phyloP scores from a whole-genome alignment of 2,329 filamentous ascomycete species.

The Trichoderma cornu-damae region DNA sequence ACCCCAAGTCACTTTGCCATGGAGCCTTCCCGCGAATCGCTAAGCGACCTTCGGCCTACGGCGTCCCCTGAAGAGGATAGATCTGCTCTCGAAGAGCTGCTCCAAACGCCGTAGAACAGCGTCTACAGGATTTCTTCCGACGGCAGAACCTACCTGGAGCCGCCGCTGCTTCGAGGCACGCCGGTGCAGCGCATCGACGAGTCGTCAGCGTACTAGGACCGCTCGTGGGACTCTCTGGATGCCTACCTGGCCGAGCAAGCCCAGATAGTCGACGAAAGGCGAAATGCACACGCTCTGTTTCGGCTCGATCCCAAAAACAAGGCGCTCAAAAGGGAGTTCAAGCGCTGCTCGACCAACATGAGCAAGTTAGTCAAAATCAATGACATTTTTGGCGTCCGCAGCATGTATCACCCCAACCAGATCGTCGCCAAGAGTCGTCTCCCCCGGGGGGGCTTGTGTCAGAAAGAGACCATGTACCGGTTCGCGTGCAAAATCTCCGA shows the following conservation, averaged over 20 bases:
- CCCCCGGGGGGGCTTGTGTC: conserved; percentile 30
- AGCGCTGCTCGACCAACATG: conserved; percentile 30
- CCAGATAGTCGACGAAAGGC: conserved; percentile 24
- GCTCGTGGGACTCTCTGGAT: conserved; percentile 30
- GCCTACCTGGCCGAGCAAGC: conserved; percentile 27
- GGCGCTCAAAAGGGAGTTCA: conserved; percentile 17
- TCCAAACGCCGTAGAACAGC: neutral
- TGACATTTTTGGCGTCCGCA: conserved; percentile 31
- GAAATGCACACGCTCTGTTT: neutral
- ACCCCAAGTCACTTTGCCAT: neutral
- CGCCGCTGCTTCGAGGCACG: conserved; percentile 25
- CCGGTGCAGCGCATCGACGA: conserved; percentile 31
- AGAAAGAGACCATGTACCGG: conserved; percentile 34
- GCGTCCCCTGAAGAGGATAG: neutral
- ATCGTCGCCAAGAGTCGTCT: conserved; percentile 32
- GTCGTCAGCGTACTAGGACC: conserved; percentile 29
- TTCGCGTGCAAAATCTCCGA: conserved; percentile 33
- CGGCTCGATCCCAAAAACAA: conserved; percentile 18
- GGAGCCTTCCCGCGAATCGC: neutral
- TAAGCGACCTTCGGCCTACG: neutral
- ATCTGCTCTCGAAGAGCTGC: neutral
- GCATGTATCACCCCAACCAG: conserved; percentile 36
- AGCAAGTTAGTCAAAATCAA: conserved; percentile 33
- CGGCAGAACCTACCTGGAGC: conserved; percentile 25
- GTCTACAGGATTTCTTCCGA: conserved; percentile 19